These are phyloP conservation scores for Naganishia cerealis DNA, from an alignment of 1,284 basidiomycete species.

Conservation along the genomic window DNA sequence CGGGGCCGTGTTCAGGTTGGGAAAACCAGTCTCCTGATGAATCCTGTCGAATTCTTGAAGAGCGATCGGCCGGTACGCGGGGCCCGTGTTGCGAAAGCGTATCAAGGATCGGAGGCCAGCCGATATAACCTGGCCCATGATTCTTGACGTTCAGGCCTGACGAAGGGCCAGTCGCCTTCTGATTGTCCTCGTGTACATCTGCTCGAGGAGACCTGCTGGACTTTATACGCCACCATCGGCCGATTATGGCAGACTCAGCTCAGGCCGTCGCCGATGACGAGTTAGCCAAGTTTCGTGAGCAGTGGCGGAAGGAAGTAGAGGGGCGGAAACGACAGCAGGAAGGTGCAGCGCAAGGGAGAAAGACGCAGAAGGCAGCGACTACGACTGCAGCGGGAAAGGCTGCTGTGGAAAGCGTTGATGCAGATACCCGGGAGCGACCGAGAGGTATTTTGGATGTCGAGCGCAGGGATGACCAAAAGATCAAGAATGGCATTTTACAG, in stretches of 20 bases:
- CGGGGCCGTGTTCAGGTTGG: too few relatives aligned
- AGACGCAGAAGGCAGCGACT: neutral
- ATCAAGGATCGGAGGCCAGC: too few relatives aligned
- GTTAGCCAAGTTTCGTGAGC: conserved; percentile 20
- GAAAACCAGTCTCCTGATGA: too few relatives aligned
- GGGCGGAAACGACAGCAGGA: conserved; percentile 16
- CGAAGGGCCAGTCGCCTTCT: too few relatives aligned
- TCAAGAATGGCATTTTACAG: conserved; percentile 11
- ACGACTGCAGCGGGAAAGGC: neutral
- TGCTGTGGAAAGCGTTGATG: neutral
- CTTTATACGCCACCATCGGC: too few relatives aligned
- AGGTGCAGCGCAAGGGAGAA: conserved; percentile 1
- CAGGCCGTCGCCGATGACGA: conserved; percentile 4
- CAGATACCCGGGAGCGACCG: conserved; percentile 1
- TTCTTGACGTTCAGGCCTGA: too few relatives aligned
- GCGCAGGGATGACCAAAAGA: conserved; percentile 22
- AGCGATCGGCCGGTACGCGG: too few relatives aligned
- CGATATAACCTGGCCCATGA: too few relatives aligned
- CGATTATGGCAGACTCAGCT: neutral
- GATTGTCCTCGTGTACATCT: too few relatives aligned
- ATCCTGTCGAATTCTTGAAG: too few relatives aligned
- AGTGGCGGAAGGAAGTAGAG: conserved; percentile 24
- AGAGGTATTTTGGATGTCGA: conserved; percentile 5
- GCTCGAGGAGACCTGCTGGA: too few relatives aligned
- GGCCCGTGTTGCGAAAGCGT: too few relatives aligned